Percentiles rank a stretch among this genome's conserved stretches.
Evolutionary conservation across 139 green algal genomes (phyloP).

Genomic region (Picochlorum sp.): DNA sequence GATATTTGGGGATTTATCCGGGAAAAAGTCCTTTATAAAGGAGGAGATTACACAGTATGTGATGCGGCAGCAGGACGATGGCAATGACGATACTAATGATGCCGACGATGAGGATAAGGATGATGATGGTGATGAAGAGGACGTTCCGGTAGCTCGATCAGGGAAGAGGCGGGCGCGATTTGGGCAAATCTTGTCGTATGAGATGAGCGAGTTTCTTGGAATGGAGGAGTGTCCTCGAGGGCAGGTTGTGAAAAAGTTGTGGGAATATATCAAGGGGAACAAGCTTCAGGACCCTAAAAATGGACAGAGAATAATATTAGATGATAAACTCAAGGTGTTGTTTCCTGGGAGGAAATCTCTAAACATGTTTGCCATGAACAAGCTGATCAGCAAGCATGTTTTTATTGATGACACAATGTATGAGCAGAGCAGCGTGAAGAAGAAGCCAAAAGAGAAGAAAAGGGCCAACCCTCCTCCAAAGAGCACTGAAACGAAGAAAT

Average conservation of each 20-base stretch:
- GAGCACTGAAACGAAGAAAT: conserved; percentile 1
- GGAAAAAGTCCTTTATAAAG: conserved; percentile 42
- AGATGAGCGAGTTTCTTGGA: conserved; percentile 48
- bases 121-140: background rate
- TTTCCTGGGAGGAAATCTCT: conserved; percentile 39
- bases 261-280: conserved; percentile 75
- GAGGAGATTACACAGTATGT: conserved; percentile 3
- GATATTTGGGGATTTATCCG: conserved; percentile 43
- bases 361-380: conserved; percentile 77
- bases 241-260: conserved; percentile 70
- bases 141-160: background rate
- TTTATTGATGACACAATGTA: conserved; percentile 17
- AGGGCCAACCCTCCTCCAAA: background rate
- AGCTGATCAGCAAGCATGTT: conserved; percentile 57
- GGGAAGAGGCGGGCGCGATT: conserved; percentile 4
- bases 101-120: conserved; percentile 16
- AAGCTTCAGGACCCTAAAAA: conserved; percentile 68
- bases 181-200: conserved; percentile 32
- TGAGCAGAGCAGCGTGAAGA: conserved; percentile 11
- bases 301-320: conserved; percentile 34
- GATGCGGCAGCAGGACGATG: conserved; percentile 5
- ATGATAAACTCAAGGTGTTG: conserved; percentile 55
- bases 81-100: conserved; percentile 16
- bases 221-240: conserved; percentile 33
- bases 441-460: background rate